Conservation (phyloP, 352 stramenopile species). For the Elongisporangium senticosum region DNA sequence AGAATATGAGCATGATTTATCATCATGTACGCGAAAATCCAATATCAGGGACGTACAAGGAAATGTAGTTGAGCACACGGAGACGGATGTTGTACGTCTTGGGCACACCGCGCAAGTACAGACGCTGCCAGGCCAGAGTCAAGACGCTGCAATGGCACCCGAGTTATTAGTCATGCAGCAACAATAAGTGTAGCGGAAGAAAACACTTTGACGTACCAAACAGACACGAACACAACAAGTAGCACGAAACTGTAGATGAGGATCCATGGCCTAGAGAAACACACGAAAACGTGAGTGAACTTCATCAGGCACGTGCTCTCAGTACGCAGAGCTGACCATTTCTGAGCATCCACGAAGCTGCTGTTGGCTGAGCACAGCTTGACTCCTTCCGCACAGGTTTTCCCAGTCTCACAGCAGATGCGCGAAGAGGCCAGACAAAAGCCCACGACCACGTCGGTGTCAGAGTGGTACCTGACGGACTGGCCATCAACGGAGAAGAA, state of each 20-base stretch:
- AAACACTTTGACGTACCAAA: slow-evolving; percentile 36
- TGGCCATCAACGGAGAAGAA: slow-evolving; percentile 85
- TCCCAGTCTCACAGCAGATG: slow-evolving; percentile 58
- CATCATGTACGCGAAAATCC: neutral
- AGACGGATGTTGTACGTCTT: slow-evolving; percentile 89
- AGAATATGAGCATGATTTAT: slow-evolving; percentile 2
- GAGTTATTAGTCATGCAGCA: neutral
- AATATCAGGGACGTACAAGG: slow-evolving; percentile 44
- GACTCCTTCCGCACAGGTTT: slow-evolving; percentile 35
- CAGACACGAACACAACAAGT: slow-evolving; percentile 76
- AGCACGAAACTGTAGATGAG: slow-evolving; percentile 85
- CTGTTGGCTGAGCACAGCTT: slow-evolving; percentile 34
- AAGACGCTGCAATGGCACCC: slow-evolving; percentile 40
- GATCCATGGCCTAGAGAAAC: slow-evolving; percentile 63
- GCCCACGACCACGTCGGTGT: slow-evolving; percentile 61
- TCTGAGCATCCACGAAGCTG: slow-evolving; percentile 74
- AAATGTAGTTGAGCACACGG: slow-evolving; percentile 86
- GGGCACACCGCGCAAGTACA: slow-evolving; percentile 77
- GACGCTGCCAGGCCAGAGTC: slow-evolving; percentile 74
- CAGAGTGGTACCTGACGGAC: slow-evolving; percentile 68
- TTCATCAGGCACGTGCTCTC: neutral
- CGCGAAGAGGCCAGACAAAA: slow-evolving; percentile 82
- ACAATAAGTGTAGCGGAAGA: neutral
- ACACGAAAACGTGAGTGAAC: slow-evolving; percentile 2
- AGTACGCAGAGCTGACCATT: slow-evolving; percentile 35